Evolutionary conservation across 2,329 filamentous ascomycete species (phyloP).

Genomic region (Pseudogymnoascus sp.): DNA sequence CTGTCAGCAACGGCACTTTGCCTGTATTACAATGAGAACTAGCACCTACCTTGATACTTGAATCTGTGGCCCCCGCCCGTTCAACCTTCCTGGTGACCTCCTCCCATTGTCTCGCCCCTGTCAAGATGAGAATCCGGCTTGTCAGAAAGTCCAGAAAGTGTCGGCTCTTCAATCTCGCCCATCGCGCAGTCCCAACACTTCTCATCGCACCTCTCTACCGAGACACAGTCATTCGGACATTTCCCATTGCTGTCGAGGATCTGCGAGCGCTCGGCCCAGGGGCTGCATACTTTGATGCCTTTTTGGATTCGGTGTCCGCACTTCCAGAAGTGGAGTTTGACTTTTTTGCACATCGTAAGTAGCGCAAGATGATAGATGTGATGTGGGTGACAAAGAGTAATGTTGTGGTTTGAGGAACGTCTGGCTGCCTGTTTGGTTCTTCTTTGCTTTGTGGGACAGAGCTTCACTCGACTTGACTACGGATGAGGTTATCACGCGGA

Average conservation of each 20-base stretch:
- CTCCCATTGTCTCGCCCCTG: no score
- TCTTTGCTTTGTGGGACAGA: neutral
- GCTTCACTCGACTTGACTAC: neutral
- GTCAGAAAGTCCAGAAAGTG: neutral
- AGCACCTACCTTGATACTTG: neutral
- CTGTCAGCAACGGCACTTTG: neutral
- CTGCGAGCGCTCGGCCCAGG: neutral
- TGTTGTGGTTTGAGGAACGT: neutral
- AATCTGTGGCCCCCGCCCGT: neutral
- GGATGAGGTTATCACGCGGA: neutral
- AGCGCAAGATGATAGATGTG: neutral
- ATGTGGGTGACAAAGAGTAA: neutral
- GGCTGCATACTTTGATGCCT: neutral
- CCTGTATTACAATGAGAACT: neutral
- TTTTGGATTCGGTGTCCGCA: neutral
- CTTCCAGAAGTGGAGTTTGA: neutral
- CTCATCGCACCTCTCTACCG: neutral
- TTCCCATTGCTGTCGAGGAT: neutral
- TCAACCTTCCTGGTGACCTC: neutral
- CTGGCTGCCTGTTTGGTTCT: neutral
- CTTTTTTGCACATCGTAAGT: neutral
- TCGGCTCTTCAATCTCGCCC: neutral
- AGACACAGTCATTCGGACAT: conserved; percentile 1
- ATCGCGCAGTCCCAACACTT: neutral
- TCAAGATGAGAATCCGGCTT: neutral